Evolutionary conservation across 768 basidiomycete species (phyloP), one percentile per base, ranked within the genome.

Genomic region (Coprinopsis cinerea): DNA sequence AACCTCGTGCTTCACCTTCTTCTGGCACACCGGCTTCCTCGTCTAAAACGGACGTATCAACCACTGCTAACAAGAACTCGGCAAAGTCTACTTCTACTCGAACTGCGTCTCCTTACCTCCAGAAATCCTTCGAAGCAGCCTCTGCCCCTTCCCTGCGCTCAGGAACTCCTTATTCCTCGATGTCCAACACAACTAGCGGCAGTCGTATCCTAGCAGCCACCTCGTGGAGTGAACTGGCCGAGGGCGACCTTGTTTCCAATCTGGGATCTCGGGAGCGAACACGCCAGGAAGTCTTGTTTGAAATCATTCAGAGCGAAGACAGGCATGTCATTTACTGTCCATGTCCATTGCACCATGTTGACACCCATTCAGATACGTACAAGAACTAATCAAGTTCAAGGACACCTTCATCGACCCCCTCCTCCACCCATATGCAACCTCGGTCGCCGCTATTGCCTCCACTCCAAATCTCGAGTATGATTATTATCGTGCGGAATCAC

Each of bases 231-330:
- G 90, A 95, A 64, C 87, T 85, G 55, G 91, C 93, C 9, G 92
- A 94, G 64, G 92, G 90, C 49, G 94, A 97, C 66, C 80, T 97
- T 36, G 89, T 97, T 17, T 83, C 85, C 39, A 92, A 97, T 61
- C 74, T 97, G 28, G 91, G 92, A n/a, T 84, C 91, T 39, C 82
- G 91, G 53, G 94, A 97, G 64, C 81, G 94, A 51, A 96, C 94
- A 32, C 80, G 94, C 46, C 94, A 97, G 66, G 94, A 97, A 69
- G 94, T 97, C 4, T 67, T 97, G 23, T 96, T 92, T 73, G 94
- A 97, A 71, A 97, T 97, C 56, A 92, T 97, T 43, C 86, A 88
- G 25, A 92, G 90, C 57, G 94, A 97, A 69, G 92, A 97, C 65
- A 82, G 93, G 90, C 91, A 60, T 44, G 79, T 28, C 18, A 23